phyloP scores from a whole-genome alignment of 257 asterid species.

The Agastache rugosa region DNA sequence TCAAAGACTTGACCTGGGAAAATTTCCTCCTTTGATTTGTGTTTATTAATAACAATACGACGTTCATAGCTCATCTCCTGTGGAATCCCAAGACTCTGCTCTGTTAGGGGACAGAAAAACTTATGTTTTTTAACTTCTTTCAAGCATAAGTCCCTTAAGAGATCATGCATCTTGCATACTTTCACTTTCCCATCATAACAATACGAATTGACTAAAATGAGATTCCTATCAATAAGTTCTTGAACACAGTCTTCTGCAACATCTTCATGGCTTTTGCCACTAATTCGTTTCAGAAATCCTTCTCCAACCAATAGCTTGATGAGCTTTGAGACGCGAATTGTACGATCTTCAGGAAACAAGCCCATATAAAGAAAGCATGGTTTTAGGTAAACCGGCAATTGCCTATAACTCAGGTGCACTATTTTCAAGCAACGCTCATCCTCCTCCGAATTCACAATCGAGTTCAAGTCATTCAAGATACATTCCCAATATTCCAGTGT shows the following conservation, averaged over 20 bases:
- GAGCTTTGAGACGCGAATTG: not conserved
- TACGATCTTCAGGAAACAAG: not conserved
- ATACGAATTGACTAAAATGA: not conserved
- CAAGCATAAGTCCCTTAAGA: slow-evolving; percentile 22
- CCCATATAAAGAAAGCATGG: slow-evolving; percentile 6
- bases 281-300: not conserved
- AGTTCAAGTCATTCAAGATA: not conserved
- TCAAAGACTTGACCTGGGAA: not conserved
- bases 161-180: slow-evolving; percentile 27
- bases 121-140: slow-evolving; percentile 20
- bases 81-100: not conserved
- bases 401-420: not conserved
- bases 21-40: not conserved
- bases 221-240: slow-evolving; percentile 12
- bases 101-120: not conserved
- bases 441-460: not conserved
- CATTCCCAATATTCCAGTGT: not conserved
- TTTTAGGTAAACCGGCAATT: not conserved
- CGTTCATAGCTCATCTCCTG: not conserved
- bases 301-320: slow-evolving; percentile 4
- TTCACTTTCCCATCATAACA: not conserved
- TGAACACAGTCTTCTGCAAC: not conserved
- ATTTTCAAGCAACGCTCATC: not conserved
- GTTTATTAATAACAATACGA: not conserved
- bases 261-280: slow-evolving; percentile 1